Evolutionary conservation across 768 basidiomycete species (phyloP), one percentile per base, ranked within the genome.

Genomic region (Lanmaoa rubissima): DNA sequence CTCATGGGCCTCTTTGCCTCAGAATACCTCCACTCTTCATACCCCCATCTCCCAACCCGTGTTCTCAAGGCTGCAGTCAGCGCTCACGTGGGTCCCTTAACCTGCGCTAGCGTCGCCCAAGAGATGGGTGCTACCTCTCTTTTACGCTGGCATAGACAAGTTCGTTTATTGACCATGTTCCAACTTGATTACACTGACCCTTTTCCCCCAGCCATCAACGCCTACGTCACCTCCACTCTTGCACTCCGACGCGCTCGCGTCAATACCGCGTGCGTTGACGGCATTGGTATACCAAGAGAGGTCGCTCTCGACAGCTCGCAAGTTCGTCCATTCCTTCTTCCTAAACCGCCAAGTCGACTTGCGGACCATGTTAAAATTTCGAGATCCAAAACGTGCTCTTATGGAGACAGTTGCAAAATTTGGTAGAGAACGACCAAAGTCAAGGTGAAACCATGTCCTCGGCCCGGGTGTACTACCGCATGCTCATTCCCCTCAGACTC

Each of bases 11-110:
- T 97, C 32, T 94, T 97, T 69, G 89, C 92, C 24, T 64, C 91
- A 3, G 95, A 98, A 74, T 85, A 88, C 68, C 75, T 97, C 40
- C 80, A 89, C 53, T 78, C 86, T 13, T 79, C 84, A 44, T 98
- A 89, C 71, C 96, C 96, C 0, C 87, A 95, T 67, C 81, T 98
- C 28, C 96, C 96, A 2, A 94, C 92, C 21, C 86, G 92, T 53
- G 94, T 94, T 24, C 75, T 92, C 63, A 95, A 97, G 74, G 90
- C 92, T 7, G 94, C 92, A 14, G 84, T 96, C 55, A 94, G 91
- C 41, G 92, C 94, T 52, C 91, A 92, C 71, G 95, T 94, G 34
- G 96, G 96, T 14, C 87, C 92, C 16, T 75, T 83, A 61, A 87
- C 89, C 6, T 93, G 92, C 66, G 85, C 90, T 40, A 84, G 80